Base-by-base conservation (phyloP, 208 protist genomes). In the Zelonia costaricensis region DNA sequence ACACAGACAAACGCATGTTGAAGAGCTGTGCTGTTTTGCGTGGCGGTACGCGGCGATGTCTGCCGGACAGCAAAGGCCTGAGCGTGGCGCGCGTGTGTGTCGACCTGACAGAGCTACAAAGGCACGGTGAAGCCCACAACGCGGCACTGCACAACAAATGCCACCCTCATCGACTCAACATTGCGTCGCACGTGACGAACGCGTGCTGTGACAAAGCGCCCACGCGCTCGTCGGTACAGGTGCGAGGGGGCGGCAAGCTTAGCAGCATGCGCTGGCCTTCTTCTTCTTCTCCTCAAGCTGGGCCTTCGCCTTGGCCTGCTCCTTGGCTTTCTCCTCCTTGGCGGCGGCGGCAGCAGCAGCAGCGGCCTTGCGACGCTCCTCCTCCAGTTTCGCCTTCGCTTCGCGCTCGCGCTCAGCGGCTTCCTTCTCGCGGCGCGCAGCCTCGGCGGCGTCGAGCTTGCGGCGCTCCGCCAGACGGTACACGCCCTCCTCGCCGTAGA, bases 401-500 rank as follows among this genome's bases (percentile, higher is more conserved):
- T 28, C 48, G 47, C 40, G 30, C 46, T 65, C 47, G 4, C 52
- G 48, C 25, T 36, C 33, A n/a, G 53, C 58, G 15, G 65, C 60
- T 49, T 78, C 61, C 42, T 71, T 40, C 61, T 76, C 54, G 10
- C 48, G 64, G 59, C 57, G 72, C 71, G 70, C 30, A 23, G 51
- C 48, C 43, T 81, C 74, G 28, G 61, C 18, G 15, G 54, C 63
- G 23, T 80, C 73, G 35, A 75, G 64, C 49, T 73, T 77, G 57
- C 88, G 83, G 42, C 80, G 73, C 67, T 84, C 76, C 2, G 54
- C 57, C 22, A 94, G 72, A 28, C 68, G 64, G 42, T 64, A 39
- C 13, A 40, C 69, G 25, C 88, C 88, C 35, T 84, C 74, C 0
- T 89, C 76, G 51, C 88, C 88, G 68, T 89, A 90, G 16, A 94